Percentiles rank a stretch among this genome's conserved stretches.
Conservation (phyloP, 371 early-diverging fungal species). For the Lichtheimia hyalospora region DNA sequence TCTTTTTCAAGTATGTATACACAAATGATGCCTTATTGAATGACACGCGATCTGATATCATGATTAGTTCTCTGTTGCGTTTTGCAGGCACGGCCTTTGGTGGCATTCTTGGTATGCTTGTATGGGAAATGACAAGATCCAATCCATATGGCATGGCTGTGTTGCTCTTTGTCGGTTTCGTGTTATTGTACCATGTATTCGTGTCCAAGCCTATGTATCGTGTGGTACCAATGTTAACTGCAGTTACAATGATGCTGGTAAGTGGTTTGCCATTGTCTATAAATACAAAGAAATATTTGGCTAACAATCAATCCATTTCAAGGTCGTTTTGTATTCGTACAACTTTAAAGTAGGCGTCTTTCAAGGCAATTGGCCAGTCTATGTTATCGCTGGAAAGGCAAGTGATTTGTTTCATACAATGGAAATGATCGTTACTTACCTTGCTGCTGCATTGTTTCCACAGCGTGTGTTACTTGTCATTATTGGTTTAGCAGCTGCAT, state of each 20-base stretch:
- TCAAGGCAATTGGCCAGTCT: conserved; percentile 21
- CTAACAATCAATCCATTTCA: neutral
- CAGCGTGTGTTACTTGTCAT: conserved; percentile 41
- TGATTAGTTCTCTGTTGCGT: conserved; percentile 20
- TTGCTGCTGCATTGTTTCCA: neutral
- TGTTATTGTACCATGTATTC: conserved; percentile 32
- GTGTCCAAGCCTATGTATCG: conserved; percentile 24
- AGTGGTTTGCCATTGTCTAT: neutral
- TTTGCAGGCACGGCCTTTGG: conserved; percentile 35
- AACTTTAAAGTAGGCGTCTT: conserved; percentile 14
- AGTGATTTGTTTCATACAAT: neutral
- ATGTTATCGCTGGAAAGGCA: conserved; percentile 47
- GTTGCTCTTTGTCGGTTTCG: conserved; percentile 25
- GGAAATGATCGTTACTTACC: no score
- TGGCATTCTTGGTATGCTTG: conserved; percentile 32
- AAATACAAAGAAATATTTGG: neutral
- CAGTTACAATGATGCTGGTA: conserved; percentile 31
- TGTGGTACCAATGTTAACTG: conserved; percentile 27
- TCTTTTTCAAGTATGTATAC: conserved; percentile 33
- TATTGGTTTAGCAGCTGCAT: conserved; percentile 38
- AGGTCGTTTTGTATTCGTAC: conserved; percentile 32
- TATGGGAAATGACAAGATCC: conserved; percentile 46
- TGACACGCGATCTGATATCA: no score
- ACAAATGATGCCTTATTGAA: no score
- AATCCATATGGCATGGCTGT: conserved; percentile 38